Base-by-base conservation (phyloP, 164 flowering plant genomes). In the Hamamelis virginiana region DNA sequence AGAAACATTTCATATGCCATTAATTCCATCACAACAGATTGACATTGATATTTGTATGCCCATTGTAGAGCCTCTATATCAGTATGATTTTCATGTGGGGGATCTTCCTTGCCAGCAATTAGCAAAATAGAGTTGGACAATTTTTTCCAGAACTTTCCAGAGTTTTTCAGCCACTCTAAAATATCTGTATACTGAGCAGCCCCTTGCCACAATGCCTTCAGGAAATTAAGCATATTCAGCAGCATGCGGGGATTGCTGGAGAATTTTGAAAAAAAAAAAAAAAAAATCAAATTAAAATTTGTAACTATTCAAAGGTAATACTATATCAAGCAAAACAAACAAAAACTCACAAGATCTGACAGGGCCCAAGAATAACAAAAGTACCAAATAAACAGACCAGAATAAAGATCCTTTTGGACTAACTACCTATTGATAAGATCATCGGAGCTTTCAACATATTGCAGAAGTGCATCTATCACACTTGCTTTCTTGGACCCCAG, bases 201-300 rank as follows among this genome's bases (percentile, higher is more conserved):
- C 59, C 90, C 90, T 78, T 84, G 87, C 99, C 99, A 95, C 70
- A 92, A 64, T 55, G 88, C 84, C 78, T 82, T 90, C 43, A 92
- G 63, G 69, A 95, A 84, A 64, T 86, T 65, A n/a, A 92, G 84
- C 46, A 91, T 69, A 78, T 68, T 72, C 66, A 86, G 79, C 80
- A 91, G 78, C 51, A 85, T 62, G 19, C 65, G 71, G 23, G 97
- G 90, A 69, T 83, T 72, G 73, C 99, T 92, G 90, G 65, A 77
- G 53, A 74, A n/a, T n/a, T n/a, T n/a, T n/a, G n/a, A n/a, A n/a
- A n/a, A n/a, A 22, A 6, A 45, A 51, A 68, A 43, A 56, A 63
- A 67, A 56, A 41, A 51, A 23, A 67, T 16, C 51, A 26, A 45
- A 68, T 21, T 41, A 38, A 56, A 53, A 41, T 22, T 6, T n/a